Conservation (phyloP, 768 basidiomycete genomes). For the Phlebiopsis flavidoalba region DNA sequence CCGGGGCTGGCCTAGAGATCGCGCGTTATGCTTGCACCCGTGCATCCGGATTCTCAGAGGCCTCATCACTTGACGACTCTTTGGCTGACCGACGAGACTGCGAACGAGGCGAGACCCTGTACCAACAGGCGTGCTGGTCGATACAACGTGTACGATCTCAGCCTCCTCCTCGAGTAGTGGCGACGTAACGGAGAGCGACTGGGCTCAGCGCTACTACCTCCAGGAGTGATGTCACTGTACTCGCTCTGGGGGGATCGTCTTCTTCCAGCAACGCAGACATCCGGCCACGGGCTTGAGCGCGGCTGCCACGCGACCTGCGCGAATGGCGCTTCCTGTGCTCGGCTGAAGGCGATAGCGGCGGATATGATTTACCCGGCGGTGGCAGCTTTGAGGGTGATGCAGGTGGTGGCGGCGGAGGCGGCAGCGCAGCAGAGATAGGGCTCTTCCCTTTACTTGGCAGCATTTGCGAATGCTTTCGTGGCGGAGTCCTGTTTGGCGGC, state of each 20-base stretch:
- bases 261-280: slow-evolving; percentile 37
- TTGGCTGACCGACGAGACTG: slow-evolving; percentile 8
- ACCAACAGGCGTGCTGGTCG: not conserved
- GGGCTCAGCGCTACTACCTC: slow-evolving; percentile 19
- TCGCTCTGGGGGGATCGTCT: slow-evolving; percentile 33
- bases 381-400: not conserved
- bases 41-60: slow-evolving; percentile 17
- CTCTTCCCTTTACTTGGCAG: not conserved
- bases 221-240: slow-evolving; percentile 16
- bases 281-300: slow-evolving; percentile 18
- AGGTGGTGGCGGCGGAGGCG: slow-evolving; percentile 2
- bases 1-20: slow-evolving; percentile 8
- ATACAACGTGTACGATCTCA: not conserved
- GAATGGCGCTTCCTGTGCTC: slow-evolving; percentile 14
- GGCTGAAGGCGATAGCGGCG: slow-evolving; percentile 12
- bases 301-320: slow-evolving; percentile 13
- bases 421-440: not conserved
- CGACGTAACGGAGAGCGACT: slow-evolving; percentile 19
- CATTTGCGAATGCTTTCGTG: slow-evolving; percentile 1
- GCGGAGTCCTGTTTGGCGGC: slow-evolving; percentile 16
- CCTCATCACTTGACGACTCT: slow-evolving; percentile 11
- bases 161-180: slow-evolving; percentile 13
- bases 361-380: not conserved
- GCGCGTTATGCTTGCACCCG: slow-evolving; percentile 21
- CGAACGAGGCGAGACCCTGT: slow-evolving; percentile 4